These are phyloP conservation scores for Aspergillus neotritici DNA, from an alignment of 2,329 filamentous ascomycete species.

Conservation along the genomic window DNA sequence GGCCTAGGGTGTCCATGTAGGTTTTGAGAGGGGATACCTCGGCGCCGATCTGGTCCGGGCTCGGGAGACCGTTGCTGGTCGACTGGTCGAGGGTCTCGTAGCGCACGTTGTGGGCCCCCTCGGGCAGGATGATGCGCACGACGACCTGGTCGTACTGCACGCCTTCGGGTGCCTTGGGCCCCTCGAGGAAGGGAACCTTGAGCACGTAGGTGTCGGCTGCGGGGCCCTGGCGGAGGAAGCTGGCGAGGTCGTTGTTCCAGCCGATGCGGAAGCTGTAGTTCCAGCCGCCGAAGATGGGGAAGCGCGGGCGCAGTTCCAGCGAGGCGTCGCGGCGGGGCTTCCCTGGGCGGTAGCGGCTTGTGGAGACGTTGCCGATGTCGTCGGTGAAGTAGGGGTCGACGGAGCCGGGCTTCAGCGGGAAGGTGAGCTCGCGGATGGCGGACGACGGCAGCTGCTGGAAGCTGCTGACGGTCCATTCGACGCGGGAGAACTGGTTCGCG, in stretches of 20 bases:
- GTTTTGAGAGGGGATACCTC: conserved; percentile 68
- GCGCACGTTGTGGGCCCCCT: conserved; percentile 64
- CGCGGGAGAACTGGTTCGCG: conserved; percentile 65
- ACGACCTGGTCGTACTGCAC: conserved; percentile 77
- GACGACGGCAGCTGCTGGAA: conserved; percentile 73
- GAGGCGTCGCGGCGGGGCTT: conserved; percentile 66
- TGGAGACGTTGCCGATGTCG: conserved; percentile 94
- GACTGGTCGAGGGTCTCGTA: conserved; percentile 71
- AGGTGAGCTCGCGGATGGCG: conserved; percentile 74
- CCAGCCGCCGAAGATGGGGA: conserved; percentile 96
- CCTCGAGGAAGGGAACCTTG: conserved; percentile 88
- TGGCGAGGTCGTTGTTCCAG: conserved; percentile 82
- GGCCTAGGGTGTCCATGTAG: conserved; percentile 88
- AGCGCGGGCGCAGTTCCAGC: conserved; percentile 86
- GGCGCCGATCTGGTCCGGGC: conserved; percentile 49
- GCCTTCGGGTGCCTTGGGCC: conserved; percentile 78
- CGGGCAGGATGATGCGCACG: conserved; percentile 78
- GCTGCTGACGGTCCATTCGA: conserved; percentile 65
- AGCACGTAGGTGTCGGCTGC: conserved; percentile 69
- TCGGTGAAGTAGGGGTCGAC: conserved; percentile 91
- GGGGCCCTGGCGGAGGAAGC: conserved; percentile 62
- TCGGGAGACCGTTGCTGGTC: conserved; percentile 60
- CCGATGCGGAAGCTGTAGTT: conserved; percentile 96
- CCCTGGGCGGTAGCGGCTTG: conserved; percentile 69
- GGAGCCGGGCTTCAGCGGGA: conserved; percentile 73